Conservation (phyloP, 345 rosid species). For the Stellera chamaejasme region DNA sequence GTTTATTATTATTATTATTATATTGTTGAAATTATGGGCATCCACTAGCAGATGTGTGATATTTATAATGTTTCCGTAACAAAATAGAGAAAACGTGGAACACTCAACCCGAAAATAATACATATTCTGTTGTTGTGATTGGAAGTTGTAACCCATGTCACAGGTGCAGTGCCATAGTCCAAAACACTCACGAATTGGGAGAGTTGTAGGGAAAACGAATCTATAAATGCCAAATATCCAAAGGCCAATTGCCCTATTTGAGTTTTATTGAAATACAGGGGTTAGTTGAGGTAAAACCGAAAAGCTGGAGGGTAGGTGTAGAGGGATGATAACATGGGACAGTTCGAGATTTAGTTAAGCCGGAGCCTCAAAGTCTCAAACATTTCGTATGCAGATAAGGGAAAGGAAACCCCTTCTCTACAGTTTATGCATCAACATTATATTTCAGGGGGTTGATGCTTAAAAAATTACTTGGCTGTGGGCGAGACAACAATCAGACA, state of each 20-base stretch:
- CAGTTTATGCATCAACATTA: conserved; percentile 3
- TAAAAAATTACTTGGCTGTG: no score
- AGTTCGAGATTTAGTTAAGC: conserved; percentile 36
- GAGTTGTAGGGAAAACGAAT: background rate
- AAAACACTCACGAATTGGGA: background rate
- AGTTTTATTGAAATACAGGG: background rate
- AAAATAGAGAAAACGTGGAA: background rate
- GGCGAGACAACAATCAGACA: no score
- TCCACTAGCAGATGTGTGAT: no score
- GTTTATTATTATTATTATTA: background rate
- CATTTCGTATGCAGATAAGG: conserved; percentile 47
- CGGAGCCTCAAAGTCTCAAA: conserved; percentile 55
- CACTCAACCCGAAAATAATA: conserved; percentile 1
- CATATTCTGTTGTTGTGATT: conserved; percentile 2
- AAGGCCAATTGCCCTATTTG: conserved; percentile 6
- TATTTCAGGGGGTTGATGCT: background rate
- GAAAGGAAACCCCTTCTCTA: conserved; percentile 30
- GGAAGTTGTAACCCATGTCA: conserved; percentile 21
- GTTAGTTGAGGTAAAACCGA: conserved; percentile 11
- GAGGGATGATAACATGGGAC: conserved; percentile 34
- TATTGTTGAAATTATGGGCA: background rate
- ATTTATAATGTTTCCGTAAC: background rate
- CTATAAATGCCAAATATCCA: no score
- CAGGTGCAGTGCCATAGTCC: conserved; percentile 9
- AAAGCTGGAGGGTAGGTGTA: conserved; percentile 5